Evolutionary conservation across 2,329 filamentous ascomycete species (phyloP).

Genomic region (Aspergillus novofumigatus): DNA sequence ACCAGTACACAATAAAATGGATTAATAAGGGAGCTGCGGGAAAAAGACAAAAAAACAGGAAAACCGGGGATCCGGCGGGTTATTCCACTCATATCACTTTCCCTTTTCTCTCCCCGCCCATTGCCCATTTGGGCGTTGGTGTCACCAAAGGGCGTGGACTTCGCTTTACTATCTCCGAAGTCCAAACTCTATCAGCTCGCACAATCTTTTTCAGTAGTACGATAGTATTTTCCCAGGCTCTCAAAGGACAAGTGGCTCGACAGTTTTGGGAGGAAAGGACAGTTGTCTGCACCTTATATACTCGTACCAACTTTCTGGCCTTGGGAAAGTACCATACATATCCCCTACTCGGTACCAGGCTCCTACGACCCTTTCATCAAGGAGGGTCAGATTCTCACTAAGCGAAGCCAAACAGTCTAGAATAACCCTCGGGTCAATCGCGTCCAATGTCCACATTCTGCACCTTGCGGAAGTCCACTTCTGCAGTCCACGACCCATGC

Average conservation of each 20-base stretch:
- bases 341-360: background rate
- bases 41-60: background rate
- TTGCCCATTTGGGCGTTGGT: constrained; percentile 14
- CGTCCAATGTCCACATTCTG: background rate
- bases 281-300: background rate
- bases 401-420: background rate
- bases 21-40: background rate
- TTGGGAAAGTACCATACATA: background rate
- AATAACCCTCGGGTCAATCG: background rate
- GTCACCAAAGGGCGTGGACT: constrained; percentile 9
- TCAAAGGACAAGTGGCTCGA: background rate
- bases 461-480: background rate
- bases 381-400: background rate
- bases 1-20: background rate
- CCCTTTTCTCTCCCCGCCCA: constrained; percentile 25
- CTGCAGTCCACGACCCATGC: background rate
- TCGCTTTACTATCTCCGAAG: background rate
- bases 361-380: background rate
- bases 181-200: background rate
- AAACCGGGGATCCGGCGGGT: constrained; percentile 2
- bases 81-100: constrained; percentile 11
- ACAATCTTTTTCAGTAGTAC: background rate
- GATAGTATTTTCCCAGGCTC: background rate
- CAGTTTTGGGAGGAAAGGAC: background rate
- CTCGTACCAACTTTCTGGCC: background rate